phyloP scores from a whole-genome alignment of 2,329 filamentous ascomycete species.

The Teratosphaeria nubilosa region DNA sequence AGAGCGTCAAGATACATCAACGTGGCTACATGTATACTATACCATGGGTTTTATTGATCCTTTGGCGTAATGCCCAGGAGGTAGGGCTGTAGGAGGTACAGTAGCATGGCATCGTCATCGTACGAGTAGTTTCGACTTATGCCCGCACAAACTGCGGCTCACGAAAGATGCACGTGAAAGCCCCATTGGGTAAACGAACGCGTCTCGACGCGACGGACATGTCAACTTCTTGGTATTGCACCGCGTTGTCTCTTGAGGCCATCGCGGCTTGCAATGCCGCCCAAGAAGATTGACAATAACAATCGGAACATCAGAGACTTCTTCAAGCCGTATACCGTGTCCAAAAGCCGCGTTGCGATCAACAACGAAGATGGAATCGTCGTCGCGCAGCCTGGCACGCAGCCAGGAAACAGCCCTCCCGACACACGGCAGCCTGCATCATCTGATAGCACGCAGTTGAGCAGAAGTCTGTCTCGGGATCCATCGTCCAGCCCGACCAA shows the following conservation, averaged over 20 bases:
- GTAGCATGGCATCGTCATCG: too few species aligned
- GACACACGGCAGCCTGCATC: not conserved
- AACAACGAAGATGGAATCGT: constrained; percentile 17
- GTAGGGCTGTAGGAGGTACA: too few species aligned
- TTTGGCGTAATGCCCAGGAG: too few species aligned
- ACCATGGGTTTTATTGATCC: too few species aligned
- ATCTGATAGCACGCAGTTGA: not conserved
- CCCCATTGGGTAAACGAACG: too few species aligned
- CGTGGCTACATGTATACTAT: too few species aligned
- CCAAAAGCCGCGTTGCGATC: constrained; percentile 14
- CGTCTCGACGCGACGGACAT: too few species aligned
- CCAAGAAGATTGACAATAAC: not conserved
- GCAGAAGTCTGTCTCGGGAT: not conserved
- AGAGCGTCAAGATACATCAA: too few species aligned
- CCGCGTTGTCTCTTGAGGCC: not conserved
- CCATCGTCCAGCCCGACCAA: constrained; percentile 1
- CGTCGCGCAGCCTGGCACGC: constrained; percentile 9
- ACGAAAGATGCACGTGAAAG: too few species aligned
- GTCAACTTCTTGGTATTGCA: not conserved
- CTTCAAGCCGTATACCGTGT: constrained; percentile 33
- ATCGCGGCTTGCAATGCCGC: not conserved
- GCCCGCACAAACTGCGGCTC: too few species aligned
- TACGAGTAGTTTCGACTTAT: too few species aligned
- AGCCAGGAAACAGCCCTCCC: not conserved
- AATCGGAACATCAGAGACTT: constrained; percentile 23